A percentile compares a stretch with the other conserved stretches of the same genome.
Conservation (phyloP, 2,329 filamentous ascomycete genomes). For the Venturia nashicola region DNA sequence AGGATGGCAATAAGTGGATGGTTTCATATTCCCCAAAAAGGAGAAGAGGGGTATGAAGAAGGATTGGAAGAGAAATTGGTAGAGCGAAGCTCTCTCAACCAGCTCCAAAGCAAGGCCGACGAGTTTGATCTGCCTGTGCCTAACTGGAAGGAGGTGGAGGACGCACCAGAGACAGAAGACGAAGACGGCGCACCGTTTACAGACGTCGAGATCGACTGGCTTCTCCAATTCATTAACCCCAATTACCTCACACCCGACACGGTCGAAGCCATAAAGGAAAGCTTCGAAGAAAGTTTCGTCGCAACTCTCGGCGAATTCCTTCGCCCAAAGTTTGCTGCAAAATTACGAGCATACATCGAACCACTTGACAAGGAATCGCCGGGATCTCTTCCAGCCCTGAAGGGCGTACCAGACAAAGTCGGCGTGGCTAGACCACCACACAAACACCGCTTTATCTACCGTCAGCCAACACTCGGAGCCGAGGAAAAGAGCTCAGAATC, state of each 20-base stretch:
- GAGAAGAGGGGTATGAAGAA: slow-evolving; percentile 81
- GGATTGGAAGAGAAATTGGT: slow-evolving; percentile 82
- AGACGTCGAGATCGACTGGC: slow-evolving; percentile 72
- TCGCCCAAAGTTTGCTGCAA: slow-evolving; percentile 60
- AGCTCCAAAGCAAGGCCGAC: slow-evolving; percentile 79
- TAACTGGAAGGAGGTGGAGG: slow-evolving; percentile 35
- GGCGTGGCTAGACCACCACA: slow-evolving; percentile 74
- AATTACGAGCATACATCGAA: slow-evolving; percentile 60
- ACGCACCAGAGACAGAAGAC: slow-evolving; percentile 26
- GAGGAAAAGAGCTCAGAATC: slow-evolving; percentile 30
- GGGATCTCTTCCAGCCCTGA: slow-evolving; percentile 21
- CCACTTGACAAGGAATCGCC: slow-evolving; percentile 15
- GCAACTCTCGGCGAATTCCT: slow-evolving; percentile 73
- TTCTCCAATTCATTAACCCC: slow-evolving; percentile 81
- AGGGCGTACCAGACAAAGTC: slow-evolving; percentile 34
- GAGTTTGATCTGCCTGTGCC: slow-evolving; percentile 72
- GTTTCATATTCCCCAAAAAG: slow-evolving; percentile 95
- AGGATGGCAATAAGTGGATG: slow-evolving; percentile 98
- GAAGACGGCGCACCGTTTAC: slow-evolving; percentile 48
- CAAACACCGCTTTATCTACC: slow-evolving; percentile 87
- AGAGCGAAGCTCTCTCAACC: slow-evolving; percentile 80
- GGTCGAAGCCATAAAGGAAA: slow-evolving; percentile 65
- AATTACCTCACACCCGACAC: slow-evolving; percentile 88
- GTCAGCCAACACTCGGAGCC: slow-evolving; percentile 39
- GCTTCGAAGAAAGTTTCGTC: slow-evolving; percentile 73